Evolutionary conservation across 23 red algal genomes (phyloP).

Genomic region (Gracilaria vermiculophylla): DNA sequence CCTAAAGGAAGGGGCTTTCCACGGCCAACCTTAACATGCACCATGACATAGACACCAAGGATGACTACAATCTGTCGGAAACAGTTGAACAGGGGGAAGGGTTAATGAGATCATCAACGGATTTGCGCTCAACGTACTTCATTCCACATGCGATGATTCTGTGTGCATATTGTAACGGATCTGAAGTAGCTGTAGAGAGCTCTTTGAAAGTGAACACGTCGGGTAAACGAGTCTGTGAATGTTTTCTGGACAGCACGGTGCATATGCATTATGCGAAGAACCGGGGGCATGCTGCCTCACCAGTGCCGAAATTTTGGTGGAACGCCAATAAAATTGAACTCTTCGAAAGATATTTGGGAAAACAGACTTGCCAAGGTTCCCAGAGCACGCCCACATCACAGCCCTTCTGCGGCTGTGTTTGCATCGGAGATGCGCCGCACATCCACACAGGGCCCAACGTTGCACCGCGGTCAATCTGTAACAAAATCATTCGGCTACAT

Average conservation of each 20-base stretch:
- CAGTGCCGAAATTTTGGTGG: neutral
- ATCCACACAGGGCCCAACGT: constrained; percentile 13
- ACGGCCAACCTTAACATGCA: neutral
- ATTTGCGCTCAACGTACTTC: too few species aligned
- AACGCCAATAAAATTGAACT: neutral
- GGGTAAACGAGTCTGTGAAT: too few species aligned
- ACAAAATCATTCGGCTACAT: too few species aligned
- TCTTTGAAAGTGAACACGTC: too few species aligned
- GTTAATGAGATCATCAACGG: neutral
- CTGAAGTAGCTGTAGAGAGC: too few species aligned
- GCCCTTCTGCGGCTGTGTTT: neutral
- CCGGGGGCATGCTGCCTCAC: neutral
- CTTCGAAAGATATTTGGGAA: constrained; percentile 4
- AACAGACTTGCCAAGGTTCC: neutral
- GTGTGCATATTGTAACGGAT: too few species aligned
- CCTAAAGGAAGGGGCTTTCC: constrained; percentile 44
- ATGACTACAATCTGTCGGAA: neutral
- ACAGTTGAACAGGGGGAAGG: neutral
- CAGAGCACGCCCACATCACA: neutral
- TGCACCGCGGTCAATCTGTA: neutral
- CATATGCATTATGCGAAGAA: neutral
- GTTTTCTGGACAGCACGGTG: too few species aligned
- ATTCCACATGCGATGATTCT: too few species aligned
- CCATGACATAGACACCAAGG: neutral
- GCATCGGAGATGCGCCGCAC: neutral